A percentile compares a stretch with the other conserved stretches of the same genome.
Conservation (phyloP, 1,284 basidiomycete genomes). For the Ustilago trichophora region DNA sequence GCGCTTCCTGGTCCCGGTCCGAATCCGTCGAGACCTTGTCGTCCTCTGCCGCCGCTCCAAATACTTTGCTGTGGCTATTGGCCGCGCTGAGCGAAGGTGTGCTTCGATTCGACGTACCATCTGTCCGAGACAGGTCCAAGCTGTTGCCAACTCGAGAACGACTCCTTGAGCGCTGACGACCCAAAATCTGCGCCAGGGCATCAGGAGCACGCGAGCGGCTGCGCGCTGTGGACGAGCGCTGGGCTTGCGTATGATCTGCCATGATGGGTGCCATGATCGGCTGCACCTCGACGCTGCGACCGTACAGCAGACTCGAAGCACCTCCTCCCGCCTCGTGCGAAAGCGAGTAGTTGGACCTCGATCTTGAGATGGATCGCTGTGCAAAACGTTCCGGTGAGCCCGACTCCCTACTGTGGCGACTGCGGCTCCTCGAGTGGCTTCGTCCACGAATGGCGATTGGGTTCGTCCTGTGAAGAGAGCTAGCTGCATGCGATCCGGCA, state of each 20-base stretch:
- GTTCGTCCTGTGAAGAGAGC: slow-evolving; percentile 11
- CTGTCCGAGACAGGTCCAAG: not conserved
- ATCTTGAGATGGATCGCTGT: slow-evolving; percentile 24
- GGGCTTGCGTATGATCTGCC: slow-evolving; percentile 32
- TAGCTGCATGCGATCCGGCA: slow-evolving; percentile 4
- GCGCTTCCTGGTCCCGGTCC: slow-evolving; percentile 16
- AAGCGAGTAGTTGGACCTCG: slow-evolving; percentile 20
- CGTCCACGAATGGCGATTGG: slow-evolving; percentile 38
- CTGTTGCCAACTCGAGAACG: slow-evolving; percentile 15
- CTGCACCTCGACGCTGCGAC: slow-evolving; percentile 32
- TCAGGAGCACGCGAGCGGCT: slow-evolving; percentile 49
- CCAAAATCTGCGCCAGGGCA: slow-evolving; percentile 45
- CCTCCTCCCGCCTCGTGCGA: slow-evolving; percentile 17
- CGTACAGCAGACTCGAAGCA: slow-evolving; percentile 17
- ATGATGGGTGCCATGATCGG: slow-evolving; percentile 3
- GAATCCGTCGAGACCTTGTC: slow-evolving; percentile 6
- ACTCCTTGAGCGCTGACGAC: slow-evolving; percentile 32
- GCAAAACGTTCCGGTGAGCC: slow-evolving; percentile 30
- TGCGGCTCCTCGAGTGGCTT: slow-evolving; percentile 45
- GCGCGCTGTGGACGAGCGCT: slow-evolving; percentile 35
- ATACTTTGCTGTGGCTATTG: not conserved
- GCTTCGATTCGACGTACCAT: slow-evolving; percentile 2
- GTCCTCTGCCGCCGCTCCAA: not conserved
- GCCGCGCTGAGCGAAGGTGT: not conserved
- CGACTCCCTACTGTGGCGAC: slow-evolving; percentile 40